Evolutionary conservation across 2,329 filamentous ascomycete genomes (phyloP).

Genomic region (Fusarium sp.): DNA sequence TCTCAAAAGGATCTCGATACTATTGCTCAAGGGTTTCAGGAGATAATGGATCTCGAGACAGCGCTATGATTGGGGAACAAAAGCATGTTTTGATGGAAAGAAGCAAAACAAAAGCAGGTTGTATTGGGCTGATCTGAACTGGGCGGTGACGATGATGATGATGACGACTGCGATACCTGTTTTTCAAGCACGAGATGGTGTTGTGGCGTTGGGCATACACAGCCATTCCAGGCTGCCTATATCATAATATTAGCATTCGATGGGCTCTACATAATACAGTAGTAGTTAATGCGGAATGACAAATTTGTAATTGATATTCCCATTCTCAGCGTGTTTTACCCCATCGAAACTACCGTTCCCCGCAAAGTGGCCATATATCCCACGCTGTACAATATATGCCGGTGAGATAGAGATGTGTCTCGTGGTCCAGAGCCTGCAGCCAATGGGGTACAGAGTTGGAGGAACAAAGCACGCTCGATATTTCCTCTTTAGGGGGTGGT

Average conservation of each 20-base stretch:
- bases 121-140: slow-evolving; percentile 18
- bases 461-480: slow-evolving; percentile 38
- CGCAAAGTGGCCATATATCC: slow-evolving; percentile 29
- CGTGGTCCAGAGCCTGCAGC: slow-evolving; percentile 6
- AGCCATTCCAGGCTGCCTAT: slow-evolving; percentile 28
- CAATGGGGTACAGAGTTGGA: slow-evolving; percentile 5
- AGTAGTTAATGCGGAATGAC: slow-evolving; percentile 2
- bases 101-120: slow-evolving; percentile 26
- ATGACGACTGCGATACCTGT: slow-evolving; percentile 41
- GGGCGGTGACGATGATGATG: slow-evolving; percentile 23
- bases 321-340: slow-evolving; percentile 27
- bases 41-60: slow-evolving; percentile 52
- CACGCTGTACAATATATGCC: slow-evolving; percentile 18
- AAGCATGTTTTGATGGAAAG: slow-evolving; percentile 22
- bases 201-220: slow-evolving; percentile 43
- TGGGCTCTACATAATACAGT: slow-evolving; percentile 8
- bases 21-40: slow-evolving; percentile 55
- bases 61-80: slow-evolving; percentile 36
- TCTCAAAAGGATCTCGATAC: slow-evolving; percentile 51
- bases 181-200: slow-evolving; percentile 41
- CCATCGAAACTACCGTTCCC: slow-evolving; percentile 42
- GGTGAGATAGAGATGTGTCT: slow-evolving; percentile 14
- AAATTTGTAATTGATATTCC: slow-evolving; percentile 34
- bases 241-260: slow-evolving; percentile 34
- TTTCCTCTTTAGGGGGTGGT: slow-evolving; percentile 31